Percentiles rank a stretch among this genome's conserved stretches.
Conservation (phyloP, 2,329 filamentous ascomycete species). For the Nectriaceae sp. region DNA sequence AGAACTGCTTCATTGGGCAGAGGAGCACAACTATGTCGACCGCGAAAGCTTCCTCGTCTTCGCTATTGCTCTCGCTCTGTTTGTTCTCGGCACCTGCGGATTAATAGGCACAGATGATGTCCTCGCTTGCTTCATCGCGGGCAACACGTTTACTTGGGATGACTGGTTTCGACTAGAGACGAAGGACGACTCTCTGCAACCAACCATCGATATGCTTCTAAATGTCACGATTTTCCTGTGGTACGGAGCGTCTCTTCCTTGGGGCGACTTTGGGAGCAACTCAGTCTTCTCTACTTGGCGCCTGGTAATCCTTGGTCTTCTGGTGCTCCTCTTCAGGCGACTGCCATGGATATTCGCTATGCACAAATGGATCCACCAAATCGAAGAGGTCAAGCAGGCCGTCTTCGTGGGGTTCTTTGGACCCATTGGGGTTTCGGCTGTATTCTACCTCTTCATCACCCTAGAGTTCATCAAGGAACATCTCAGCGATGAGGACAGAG, state of each 20-base stretch:
- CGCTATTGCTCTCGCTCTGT: constrained; percentile 80
- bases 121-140: constrained; percentile 88
- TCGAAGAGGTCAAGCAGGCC: constrained; percentile 72
- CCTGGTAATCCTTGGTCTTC: constrained; percentile 70
- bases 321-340: constrained; percentile 76
- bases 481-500: constrained; percentile 57
- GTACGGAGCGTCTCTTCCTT: constrained; percentile 85
- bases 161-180: constrained; percentile 94
- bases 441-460: constrained; percentile 86
- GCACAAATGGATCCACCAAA: constrained; percentile 77
- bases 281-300: constrained; percentile 72
- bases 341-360: constrained; percentile 75
- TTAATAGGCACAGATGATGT: constrained; percentile 89
- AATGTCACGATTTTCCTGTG: constrained; percentile 89
- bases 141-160: constrained; percentile 89
- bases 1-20: constrained; percentile 80
- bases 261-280: constrained; percentile 69
- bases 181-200: constrained; percentile 87
- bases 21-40: constrained; percentile 79
- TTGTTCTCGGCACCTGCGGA: constrained; percentile 84
- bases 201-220: constrained; percentile 91
- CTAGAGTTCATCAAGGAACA: constrained; percentile 67
- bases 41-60: constrained; percentile 87
- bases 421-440: constrained; percentile 84
- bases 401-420: constrained; percentile 92